Percentiles rank a stretch among this genome's conserved stretches.
phyloP scores from a whole-genome alignment of 140 eudicot species.

The Flaveria floridana region DNA sequence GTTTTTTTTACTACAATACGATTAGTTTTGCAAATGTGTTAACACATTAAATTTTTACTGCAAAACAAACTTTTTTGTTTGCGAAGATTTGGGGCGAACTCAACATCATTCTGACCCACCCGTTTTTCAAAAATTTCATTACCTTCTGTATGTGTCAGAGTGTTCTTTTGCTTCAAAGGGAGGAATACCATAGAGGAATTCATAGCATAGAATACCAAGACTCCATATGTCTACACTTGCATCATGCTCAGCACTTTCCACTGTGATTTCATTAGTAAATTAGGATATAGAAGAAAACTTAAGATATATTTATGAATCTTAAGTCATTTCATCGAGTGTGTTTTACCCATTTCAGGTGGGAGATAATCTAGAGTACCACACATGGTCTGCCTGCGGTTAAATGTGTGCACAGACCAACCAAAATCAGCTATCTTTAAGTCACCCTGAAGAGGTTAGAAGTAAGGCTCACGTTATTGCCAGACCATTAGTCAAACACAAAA shows the following conservation, averaged over 20 bases:
- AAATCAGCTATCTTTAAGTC: constrained; percentile 88
- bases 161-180: constrained; percentile 97
- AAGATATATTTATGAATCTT: not conserved
- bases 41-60: not conserved
- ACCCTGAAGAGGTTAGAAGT: constrained; percentile 48
- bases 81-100: not conserved
- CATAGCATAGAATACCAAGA: constrained; percentile 84
- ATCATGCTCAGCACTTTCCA: constrained; percentile 95
- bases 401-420: constrained; percentile 91
- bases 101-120: not conserved
- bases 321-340: not conserved
- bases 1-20: too few relatives aligned
- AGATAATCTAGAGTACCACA: constrained; percentile 84
- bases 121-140: not conserved
- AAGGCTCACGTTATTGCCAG: not conserved
- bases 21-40: not conserved
- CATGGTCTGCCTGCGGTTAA: constrained; percentile 74
- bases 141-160: constrained; percentile 92
- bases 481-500: not conserved
- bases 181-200: constrained; percentile 87
- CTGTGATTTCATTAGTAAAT: constrained; percentile 33
- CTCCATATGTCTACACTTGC: constrained; percentile 96
- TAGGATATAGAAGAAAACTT: not conserved
- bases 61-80: too few relatives aligned
- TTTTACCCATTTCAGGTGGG: constrained; percentile 91